Evolutionary conservation across 2,329 filamentous ascomycete species (phyloP).

Genomic region (Bipolaris gigantea): DNA sequence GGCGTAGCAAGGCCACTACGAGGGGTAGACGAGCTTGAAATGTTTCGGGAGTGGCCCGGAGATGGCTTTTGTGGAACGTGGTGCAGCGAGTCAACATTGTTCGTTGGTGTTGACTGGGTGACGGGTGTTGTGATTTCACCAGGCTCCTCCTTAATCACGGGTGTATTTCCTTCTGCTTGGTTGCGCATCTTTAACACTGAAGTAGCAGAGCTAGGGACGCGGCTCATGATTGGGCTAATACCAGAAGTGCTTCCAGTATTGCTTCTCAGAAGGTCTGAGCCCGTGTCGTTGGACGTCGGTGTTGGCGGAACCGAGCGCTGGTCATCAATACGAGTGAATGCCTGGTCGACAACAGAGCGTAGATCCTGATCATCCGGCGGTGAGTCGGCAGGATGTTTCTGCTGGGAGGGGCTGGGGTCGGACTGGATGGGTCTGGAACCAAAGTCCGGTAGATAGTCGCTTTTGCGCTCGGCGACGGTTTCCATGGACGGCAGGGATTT

Average conservation of each 20-base stretch:
- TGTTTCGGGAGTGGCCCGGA: conserved; percentile 45
- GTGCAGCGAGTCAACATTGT: conserved; percentile 31
- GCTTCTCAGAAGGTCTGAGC: conserved; percentile 56
- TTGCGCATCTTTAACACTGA: conserved; percentile 45
- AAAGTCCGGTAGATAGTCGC: conserved; percentile 58
- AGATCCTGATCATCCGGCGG: conserved; percentile 32
- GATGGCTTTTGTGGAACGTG: conserved; percentile 42
- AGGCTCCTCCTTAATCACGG: conserved; percentile 60
- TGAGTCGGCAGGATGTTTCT: conserved; percentile 18
- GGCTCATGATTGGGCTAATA: conserved; percentile 68
- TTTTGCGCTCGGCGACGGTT: conserved; percentile 61
- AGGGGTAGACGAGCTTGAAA: conserved; percentile 43
- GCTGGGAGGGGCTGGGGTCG: conserved; percentile 11
- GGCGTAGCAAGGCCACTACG: conserved; percentile 62
- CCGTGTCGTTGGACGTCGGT: conserved; percentile 51
- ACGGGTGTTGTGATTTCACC: conserved; percentile 41
- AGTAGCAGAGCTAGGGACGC: conserved; percentile 52
- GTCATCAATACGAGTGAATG: conserved; percentile 63
- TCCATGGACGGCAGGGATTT: conserved; percentile 47
- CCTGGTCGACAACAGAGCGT: conserved; percentile 62
- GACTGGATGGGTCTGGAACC: conserved; percentile 14
- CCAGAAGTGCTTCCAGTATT: conserved; percentile 64
- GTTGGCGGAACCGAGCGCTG: conserved; percentile 57
- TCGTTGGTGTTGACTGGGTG: conserved; percentile 40
- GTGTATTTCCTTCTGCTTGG: conserved; percentile 48